Conservation (phyloP, 345 rosid species). For the Triadica sebifera region DNA sequence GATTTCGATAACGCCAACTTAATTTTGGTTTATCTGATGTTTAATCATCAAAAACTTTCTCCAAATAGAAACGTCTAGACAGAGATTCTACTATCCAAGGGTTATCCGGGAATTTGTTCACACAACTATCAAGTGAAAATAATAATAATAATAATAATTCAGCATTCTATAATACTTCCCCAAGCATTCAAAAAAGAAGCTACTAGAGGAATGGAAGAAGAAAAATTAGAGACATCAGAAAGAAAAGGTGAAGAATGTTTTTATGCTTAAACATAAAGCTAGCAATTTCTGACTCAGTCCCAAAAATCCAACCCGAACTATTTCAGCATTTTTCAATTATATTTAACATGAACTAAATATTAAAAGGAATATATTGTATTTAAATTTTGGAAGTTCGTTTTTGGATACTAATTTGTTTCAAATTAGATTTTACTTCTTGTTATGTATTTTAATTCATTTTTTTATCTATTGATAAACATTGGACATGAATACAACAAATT, state of each 20-base stretch:
- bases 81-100: slow-evolving; percentile 48
- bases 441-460: too few relatives aligned
- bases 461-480: too few relatives aligned
- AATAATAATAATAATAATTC: slow-evolving; percentile 16
- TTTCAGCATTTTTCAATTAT: too few relatives aligned
- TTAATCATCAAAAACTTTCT: slow-evolving; percentile 72
- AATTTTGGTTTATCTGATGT: slow-evolving; percentile 46
- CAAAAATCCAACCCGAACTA: too few relatives aligned
- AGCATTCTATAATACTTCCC: background rate
- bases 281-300: too few relatives aligned
- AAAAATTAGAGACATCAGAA: background rate
- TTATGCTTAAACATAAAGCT: too few relatives aligned
- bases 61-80: slow-evolving; percentile 64
- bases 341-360: too few relatives aligned
- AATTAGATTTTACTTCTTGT: too few relatives aligned
- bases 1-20: slow-evolving; percentile 70
- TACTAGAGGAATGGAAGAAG: background rate
- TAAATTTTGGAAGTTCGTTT: too few relatives aligned
- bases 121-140: slow-evolving; percentile 43
- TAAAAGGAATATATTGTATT: too few relatives aligned
- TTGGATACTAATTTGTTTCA: too few relatives aligned
- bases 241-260: background rate
- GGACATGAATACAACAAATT: too few relatives aligned
- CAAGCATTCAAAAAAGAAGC: background rate
- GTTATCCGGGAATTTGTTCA: slow-evolving; percentile 48